Evolutionary conservation across 495 filamentous ascomycete species (phyloP), one percentile per base, ranked within the genome.

Genomic region (Recurvomyces mirabilis): DNA sequence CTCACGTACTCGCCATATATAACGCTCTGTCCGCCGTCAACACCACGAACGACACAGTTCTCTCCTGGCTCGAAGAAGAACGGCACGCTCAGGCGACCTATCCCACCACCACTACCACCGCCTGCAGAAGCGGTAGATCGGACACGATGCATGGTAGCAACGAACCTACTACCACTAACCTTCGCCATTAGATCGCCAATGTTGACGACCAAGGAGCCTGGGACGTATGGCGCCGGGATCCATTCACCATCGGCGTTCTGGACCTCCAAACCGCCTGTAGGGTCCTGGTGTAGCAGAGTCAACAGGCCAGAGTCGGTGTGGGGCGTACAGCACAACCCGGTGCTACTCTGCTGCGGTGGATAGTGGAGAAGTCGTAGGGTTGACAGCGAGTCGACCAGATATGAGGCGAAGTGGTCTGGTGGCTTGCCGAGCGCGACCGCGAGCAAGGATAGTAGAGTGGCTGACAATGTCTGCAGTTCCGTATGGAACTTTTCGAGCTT

Each of bases 31-130:
- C 43, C 59, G 1, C 51, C 62, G 52, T 60, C 56, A 13, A 69
- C 53, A 46, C 61, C 61, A 37, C 48, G 46, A 2, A 68, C 60
- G 29, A 65, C 35, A 57, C 67, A 68, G 15, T 54, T 41, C 31
- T 61, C 58, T 0, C 69, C 68, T 0, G 65, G 68, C 54, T 73
- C 68, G 46, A 69, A 71, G 52, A 71, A 71, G 49, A 70, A 73
- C 1, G 67, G 67, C 13, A 69, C 65, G 41, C 65, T 66, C 37
- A 65, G 66, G 24, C 67, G 49, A 0, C 65, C 65, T 20, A 61
- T 50, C 7, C 53, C 46, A n/a, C 47, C 45, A 4, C 38, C 22
- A 10, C 42, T 22, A 3, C 40, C 41, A 17, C 6, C 20, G 36
- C 23, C 25, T 11, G 47, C 33, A n/a, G n/a, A n/a, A n/a, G n/a